Evolutionary conservation across 495 filamentous ascomycete species (phyloP), one percentile per base, ranked within the genome.

Genomic region (Penicillium paradoxum): DNA sequence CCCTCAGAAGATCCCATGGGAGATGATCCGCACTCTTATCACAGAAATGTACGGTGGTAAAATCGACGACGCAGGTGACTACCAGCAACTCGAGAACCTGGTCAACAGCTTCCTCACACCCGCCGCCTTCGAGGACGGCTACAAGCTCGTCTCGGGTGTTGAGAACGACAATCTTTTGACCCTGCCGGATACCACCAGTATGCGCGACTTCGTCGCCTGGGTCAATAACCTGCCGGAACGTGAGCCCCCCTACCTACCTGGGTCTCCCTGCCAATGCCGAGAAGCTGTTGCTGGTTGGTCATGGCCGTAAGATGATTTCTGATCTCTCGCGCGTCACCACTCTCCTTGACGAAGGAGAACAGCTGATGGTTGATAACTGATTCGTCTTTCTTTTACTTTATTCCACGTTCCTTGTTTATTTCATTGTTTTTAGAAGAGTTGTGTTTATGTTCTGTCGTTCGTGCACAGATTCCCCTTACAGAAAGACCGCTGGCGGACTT

Each of bases 31-130:
- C 53, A 91, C 89, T 40, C 85, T 99, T 9, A 79, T 97, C 44
- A 86, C 85, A 7, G 91, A 97, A 67, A 96, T 88, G 47, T 99
- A 99, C 67, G 95, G 95, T 57, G 93, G 93, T 62, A 99, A 99
- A 74, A 89, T 99, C 56, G 93, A 99, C 62, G 85, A 96, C 60
- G 85, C 87, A 45, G 85, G 71, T n/a, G 93, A 99, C 72, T 96
- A 90, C 71, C 61, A 71, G 32, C 79, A 84, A 41, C 79, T 99
- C 6, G 72, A 78, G 39, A 63, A 74, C 46, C 77, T 99, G 10
- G 92, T 97, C 43, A 71, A 84, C 45, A 75, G 69, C 27, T 82
- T 92, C 67, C 75, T 99, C 40, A 96, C 89, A 0, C 88, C 91
- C 0, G 77, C 83, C 1, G 92, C 93, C 4, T 99, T 90, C 60